A percentile compares a stretch with the other conserved stretches of the same genome.
Evolutionary conservation across 2,329 filamentous ascomycete genomes (phyloP).

Genomic region (Trichoderma cornu-damae): DNA sequence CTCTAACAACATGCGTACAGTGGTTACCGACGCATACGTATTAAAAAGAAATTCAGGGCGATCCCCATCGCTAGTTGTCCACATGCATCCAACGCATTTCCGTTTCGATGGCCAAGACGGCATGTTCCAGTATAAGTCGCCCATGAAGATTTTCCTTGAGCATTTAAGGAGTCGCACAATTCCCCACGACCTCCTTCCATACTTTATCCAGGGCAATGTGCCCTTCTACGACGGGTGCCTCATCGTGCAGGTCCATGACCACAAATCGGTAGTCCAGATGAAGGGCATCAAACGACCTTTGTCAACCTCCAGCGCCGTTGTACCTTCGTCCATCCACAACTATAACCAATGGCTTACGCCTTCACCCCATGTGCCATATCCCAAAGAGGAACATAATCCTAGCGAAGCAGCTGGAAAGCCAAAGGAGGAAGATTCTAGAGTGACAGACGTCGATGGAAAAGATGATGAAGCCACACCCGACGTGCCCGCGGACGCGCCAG

Average conservation of each 20-base stretch:
- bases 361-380: slow-evolving; percentile 76
- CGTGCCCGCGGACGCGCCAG: slow-evolving; percentile 41
- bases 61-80: slow-evolving; percentile 78
- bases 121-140: slow-evolving; percentile 85
- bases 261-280: slow-evolving; percentile 58
- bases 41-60: slow-evolving; percentile 72
- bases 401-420: slow-evolving; percentile 24
- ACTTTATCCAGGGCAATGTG: slow-evolving; percentile 66
- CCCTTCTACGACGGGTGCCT: slow-evolving; percentile 91
- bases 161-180: slow-evolving; percentile 72
- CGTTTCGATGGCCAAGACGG: slow-evolving; percentile 91
- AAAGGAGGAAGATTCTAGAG: slow-evolving; percentile 34
- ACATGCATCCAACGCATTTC: slow-evolving; percentile 81
- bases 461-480: slow-evolving; percentile 52
- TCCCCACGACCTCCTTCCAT: slow-evolving; percentile 81
- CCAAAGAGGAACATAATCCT: slow-evolving; percentile 49
- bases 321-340: slow-evolving; percentile 83
- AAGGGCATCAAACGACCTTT: slow-evolving; percentile 51
- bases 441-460: slow-evolving; percentile 32
- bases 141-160: slow-evolving; percentile 76
- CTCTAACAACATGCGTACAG: slow-evolving; percentile 40
- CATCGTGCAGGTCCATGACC: slow-evolving; percentile 90
- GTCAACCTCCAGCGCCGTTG: slow-evolving; percentile 55
- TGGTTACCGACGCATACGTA: slow-evolving; percentile 70
- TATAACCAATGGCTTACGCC: slow-evolving; percentile 86